Percentiles rank a stretch among this genome's conserved stretches.
These are phyloP conservation scores for Hanseniaspora clermontiae DNA, from an alignment of 805 yeast genomes.

Conservation along the genomic window DNA sequence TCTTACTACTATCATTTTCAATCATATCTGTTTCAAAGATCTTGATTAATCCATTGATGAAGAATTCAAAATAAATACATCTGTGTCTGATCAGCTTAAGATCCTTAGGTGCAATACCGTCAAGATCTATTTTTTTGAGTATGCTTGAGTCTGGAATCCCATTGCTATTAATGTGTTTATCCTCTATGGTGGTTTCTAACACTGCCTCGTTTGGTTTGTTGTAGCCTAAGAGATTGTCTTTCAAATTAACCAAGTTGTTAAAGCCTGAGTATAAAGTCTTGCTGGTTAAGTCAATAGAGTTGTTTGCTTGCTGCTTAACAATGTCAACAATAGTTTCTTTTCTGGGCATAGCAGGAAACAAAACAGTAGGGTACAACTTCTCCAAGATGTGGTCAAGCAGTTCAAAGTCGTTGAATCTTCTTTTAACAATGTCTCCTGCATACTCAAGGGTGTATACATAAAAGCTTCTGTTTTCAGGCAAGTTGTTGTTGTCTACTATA, in stretches of 20 bases:
- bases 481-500: not conserved
- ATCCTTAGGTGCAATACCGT: not conserved
- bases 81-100: slow-evolving; percentile 25
- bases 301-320: slow-evolving; percentile 12
- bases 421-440: slow-evolving; percentile 41
- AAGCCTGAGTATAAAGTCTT: slow-evolving; percentile 5
- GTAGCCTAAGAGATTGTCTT: slow-evolving; percentile 5
- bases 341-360: slow-evolving; percentile 92
- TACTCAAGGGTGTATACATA: slow-evolving; percentile 67
- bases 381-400: slow-evolving; percentile 56
- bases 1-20: slow-evolving; percentile 25
- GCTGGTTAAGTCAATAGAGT: slow-evolving; percentile 7
- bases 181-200: not conserved
- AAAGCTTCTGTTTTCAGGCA: slow-evolving; percentile 16
- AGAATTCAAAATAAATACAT: slow-evolving; percentile 26
- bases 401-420: slow-evolving; percentile 90
- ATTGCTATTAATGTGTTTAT: not conserved
- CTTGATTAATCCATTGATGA: slow-evolving; percentile 23
- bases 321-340: slow-evolving; percentile 36
- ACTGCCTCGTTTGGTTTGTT: not conserved
- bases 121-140: not conserved
- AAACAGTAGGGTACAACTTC: slow-evolving; percentile 63
- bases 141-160: not conserved
- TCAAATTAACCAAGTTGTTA: not conserved
- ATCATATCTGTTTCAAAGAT: slow-evolving; percentile 6